phyloP scores from a whole-genome alignment of 768 basidiomycete species.

The Lentinula guzmanii region DNA sequence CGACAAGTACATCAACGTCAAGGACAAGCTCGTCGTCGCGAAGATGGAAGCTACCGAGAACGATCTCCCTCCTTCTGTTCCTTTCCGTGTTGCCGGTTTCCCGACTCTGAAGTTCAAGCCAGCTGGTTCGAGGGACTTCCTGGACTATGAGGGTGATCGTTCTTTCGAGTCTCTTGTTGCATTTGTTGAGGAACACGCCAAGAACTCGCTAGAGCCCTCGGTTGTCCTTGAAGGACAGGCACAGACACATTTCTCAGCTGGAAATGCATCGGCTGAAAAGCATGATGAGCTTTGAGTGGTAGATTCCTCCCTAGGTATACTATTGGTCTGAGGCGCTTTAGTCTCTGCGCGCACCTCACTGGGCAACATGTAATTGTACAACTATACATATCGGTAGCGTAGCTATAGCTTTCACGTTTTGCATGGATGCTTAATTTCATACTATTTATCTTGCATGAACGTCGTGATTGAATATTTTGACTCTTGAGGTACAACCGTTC shows the following conservation, averaged over 20 bases:
- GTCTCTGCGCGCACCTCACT: not conserved
- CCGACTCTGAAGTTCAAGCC: constrained; percentile 97
- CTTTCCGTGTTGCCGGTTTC: constrained; percentile 86
- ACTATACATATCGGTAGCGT: not conserved
- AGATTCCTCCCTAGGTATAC: not conserved
- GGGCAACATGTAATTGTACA: not conserved
- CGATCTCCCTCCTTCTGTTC: constrained; percentile 82
- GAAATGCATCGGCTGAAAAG: constrained; percentile 15
- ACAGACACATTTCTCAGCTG: constrained; percentile 26
- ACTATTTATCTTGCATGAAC: not conserved
- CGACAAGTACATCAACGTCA: constrained; percentile 71
- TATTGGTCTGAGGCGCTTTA: not conserved
- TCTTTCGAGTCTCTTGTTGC: constrained; percentile 79
- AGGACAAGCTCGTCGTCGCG: constrained; percentile 77
- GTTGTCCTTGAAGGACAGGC: constrained; percentile 16
- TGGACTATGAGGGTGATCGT: constrained; percentile 92
- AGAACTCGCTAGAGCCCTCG: constrained; percentile 51
- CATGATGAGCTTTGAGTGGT: constrained; percentile 38
- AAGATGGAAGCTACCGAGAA: constrained; percentile 98
- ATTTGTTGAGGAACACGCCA: constrained; percentile 77
- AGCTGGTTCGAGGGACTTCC: constrained; percentile 79
- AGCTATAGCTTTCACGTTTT: not conserved
- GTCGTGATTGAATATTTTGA: not conserved
- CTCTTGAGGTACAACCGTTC: not conserved
- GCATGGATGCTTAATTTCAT: constrained; percentile 1